Evolutionary conservation across 495 filamentous ascomycete species (phyloP).

Genomic region (Trichodelitschia bisporula): DNA sequence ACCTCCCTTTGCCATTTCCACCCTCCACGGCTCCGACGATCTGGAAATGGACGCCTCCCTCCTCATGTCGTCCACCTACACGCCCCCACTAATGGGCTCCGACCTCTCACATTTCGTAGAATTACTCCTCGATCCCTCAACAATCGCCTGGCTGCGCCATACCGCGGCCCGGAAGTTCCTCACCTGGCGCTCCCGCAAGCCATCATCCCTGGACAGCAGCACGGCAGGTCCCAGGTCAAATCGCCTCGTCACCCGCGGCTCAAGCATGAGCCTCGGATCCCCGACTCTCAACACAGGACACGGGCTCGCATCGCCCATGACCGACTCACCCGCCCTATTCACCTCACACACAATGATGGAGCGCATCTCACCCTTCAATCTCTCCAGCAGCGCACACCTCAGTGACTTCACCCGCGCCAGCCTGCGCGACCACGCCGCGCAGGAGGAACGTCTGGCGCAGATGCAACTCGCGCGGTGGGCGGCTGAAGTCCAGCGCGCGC

Average conservation of each 20-base stretch:
- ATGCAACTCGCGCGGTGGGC: conserved; percentile 78
- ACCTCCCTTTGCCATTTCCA: conserved; percentile 54
- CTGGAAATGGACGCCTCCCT: conserved; percentile 90
- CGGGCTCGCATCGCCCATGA: no score
- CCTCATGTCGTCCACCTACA: conserved; percentile 83
- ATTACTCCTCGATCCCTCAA: conserved; percentile 54
- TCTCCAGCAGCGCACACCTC: conserved; percentile 3
- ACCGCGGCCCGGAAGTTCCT: conserved; percentile 68
- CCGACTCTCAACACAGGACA: no score
- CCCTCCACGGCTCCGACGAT: conserved; percentile 44
- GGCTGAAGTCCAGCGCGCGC: conserved; percentile 58
- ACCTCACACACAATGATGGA: no score
- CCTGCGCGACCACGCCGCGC: conserved; percentile 19
- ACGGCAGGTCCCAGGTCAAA: not conserved
- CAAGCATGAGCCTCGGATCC: no score
- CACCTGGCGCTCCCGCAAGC: conserved; percentile 5
- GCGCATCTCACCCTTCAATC: conserved; percentile 7
- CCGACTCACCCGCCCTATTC: no score
- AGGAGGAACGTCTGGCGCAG: conserved; percentile 27
- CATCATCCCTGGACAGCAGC: not conserved
- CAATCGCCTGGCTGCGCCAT: conserved; percentile 68
- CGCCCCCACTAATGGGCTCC: conserved; percentile 57
- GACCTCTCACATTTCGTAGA: conserved; percentile 49
- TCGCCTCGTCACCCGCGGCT: conserved; percentile 8
- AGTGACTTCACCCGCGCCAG: conserved; percentile 29